A percentile compares a stretch with the other conserved stretches of the same genome.
Evolutionary conservation across 2,329 filamentous ascomycete genomes (phyloP).

Genomic region (Fusarium sp.): DNA sequence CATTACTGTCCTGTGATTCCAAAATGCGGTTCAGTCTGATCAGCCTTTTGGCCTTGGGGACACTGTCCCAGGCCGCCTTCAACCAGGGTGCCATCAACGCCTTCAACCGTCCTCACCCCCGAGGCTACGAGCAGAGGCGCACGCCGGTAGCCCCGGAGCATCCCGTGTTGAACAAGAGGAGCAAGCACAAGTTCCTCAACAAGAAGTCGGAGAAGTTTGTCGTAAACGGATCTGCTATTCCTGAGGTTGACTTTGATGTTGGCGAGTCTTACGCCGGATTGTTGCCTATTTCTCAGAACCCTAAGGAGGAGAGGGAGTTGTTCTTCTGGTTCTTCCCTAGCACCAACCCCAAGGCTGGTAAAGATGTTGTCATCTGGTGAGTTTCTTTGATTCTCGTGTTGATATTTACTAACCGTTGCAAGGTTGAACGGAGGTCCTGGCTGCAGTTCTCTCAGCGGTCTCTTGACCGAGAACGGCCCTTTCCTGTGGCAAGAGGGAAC

Average conservation of each 20-base stretch:
- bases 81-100: constrained; percentile 43
- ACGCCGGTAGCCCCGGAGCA: constrained; percentile 1
- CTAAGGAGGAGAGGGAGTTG: constrained; percentile 65
- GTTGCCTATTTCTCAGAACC: constrained; percentile 66
- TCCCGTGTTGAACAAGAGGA: constrained; percentile 23
- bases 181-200: constrained; percentile 42
- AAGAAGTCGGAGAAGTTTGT: constrained; percentile 60
- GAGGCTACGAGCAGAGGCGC: constrained; percentile 30
- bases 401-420: constrained; percentile 55
- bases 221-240: constrained; percentile 74
- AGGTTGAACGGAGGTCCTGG: constrained; percentile 58
- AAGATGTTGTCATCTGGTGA: constrained; percentile 74
- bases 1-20: not conserved
- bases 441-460: constrained; percentile 45
- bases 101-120: constrained; percentile 31
- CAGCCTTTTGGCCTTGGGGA: constrained; percentile 40
- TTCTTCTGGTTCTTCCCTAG: constrained; percentile 79
- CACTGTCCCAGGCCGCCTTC: constrained; percentile 44
- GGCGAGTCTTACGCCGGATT: constrained; percentile 75
- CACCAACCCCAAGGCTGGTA: constrained; percentile 60
- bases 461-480: constrained; percentile 83
- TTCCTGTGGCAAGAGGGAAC: constrained; percentile 80
- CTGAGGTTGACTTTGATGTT: constrained; percentile 77
- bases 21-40: constrained; percentile 44
- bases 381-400: fast-evolving